These are phyloP conservation scores for Ceratocystis cacaofunesta DNA, from an alignment of 2,329 filamentous ascomycete genomes.

Conservation along the genomic window DNA sequence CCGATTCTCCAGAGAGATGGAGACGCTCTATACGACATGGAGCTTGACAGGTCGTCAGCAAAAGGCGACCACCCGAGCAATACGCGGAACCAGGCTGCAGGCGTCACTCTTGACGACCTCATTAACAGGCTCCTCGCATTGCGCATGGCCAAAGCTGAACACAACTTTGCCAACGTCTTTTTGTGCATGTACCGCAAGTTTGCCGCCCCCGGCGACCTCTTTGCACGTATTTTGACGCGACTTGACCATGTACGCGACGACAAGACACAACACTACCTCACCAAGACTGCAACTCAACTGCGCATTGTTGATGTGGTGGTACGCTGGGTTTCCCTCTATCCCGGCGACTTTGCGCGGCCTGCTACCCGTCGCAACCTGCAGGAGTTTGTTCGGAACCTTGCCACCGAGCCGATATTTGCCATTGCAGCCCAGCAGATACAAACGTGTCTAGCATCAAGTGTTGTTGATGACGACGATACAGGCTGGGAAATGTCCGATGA, in stretches of 20 bases:
- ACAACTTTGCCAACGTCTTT: conserved; percentile 78
- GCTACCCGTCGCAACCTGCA: conserved; percentile 57
- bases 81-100: conserved; percentile 24
- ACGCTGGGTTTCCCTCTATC: conserved; percentile 80
- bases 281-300: conserved; percentile 66
- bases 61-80: conserved; percentile 5
- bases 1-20: conserved; percentile 53
- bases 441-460: conserved; percentile 54
- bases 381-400: conserved; percentile 60
- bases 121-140: conserved; percentile 76
- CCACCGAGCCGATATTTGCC: conserved; percentile 65
- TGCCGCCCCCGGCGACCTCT: conserved; percentile 61
- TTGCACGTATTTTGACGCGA: conserved; percentile 61
- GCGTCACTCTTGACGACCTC: conserved; percentile 51
- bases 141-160: conserved; percentile 72
- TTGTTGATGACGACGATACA: conserved; percentile 77
- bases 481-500: conserved; percentile 80
- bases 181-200: conserved; percentile 91
- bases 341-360: conserved; percentile 78
- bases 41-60: conserved; percentile 31
- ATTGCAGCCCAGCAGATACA: conserved; percentile 76
- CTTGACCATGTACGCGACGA: conserved; percentile 58
- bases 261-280: conserved; percentile 52
- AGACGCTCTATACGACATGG: conserved; percentile 41
- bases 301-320: conserved; percentile 72